Evolutionary conservation across 164 flowering plant species (phyloP).

Genomic region (Vitis amurensis): DNA sequence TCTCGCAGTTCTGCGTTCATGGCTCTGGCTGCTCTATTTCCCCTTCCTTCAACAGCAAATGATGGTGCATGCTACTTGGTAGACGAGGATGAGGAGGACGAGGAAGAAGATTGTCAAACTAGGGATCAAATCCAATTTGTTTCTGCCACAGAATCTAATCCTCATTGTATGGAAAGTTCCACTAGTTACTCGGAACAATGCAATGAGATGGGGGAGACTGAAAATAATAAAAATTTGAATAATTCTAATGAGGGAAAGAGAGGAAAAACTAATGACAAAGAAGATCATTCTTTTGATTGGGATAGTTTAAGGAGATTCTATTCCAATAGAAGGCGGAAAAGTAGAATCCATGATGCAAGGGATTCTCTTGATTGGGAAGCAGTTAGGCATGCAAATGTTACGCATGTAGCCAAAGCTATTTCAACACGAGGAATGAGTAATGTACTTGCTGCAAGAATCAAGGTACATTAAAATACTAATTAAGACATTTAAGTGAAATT

Average conservation of each 20-base stretch:
- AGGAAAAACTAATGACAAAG: constrained; percentile 1
- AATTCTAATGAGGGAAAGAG: background rate
- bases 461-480: constrained; percentile 37
- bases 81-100: constrained; percentile 3
- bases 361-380: constrained; percentile 84
- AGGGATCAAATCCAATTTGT: no score
- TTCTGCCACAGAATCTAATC: no score
- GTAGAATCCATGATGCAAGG: constrained; percentile 20
- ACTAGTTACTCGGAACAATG: background rate
- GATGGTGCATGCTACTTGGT: background rate
- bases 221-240: background rate
- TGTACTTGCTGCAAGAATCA: constrained; percentile 63
- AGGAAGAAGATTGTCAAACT: background rate
- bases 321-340: constrained; percentile 29
- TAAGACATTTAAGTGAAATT: no score
- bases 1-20: constrained; percentile 61
- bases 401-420: constrained; percentile 55
- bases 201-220: background rate
- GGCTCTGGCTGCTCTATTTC: constrained; percentile 54
- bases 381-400: constrained; percentile 53
- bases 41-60: constrained; percentile 21
- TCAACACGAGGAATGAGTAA: constrained; percentile 66
- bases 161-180: no score
- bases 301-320: constrained; percentile 22
- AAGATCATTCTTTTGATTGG: constrained; percentile 26